Conservation (phyloP, 768 basidiomycete species). For the Hericium rajendrae region DNA sequence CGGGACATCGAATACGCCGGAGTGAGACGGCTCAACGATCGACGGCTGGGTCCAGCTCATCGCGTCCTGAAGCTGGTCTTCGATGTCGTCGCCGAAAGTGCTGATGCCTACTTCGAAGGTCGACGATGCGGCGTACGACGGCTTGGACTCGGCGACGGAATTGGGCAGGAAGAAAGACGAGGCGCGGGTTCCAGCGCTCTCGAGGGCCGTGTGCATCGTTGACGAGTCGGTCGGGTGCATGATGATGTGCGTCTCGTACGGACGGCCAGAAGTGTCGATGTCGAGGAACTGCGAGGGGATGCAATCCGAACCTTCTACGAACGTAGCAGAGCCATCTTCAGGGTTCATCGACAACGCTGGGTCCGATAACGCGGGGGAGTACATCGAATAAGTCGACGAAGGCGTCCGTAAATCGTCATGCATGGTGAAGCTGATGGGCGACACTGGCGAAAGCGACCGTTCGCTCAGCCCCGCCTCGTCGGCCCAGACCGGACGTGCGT, state of each 20-base stretch:
- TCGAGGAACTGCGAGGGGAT: constrained; percentile 6
- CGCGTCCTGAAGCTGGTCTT: constrained; percentile 11
- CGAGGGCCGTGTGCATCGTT: constrained; percentile 15
- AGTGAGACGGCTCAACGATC: constrained; percentile 1
- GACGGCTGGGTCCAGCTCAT: constrained; percentile 15
- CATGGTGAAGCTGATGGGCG: constrained; percentile 9
- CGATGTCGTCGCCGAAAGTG: constrained; percentile 9
- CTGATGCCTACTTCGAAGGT: constrained; percentile 14
- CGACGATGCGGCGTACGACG: constrained; percentile 8
- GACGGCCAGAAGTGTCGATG: constrained; percentile 5
- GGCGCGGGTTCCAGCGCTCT: constrained; percentile 7
- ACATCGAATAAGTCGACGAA: constrained; percentile 14
- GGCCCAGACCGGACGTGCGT: constrained; percentile 11
- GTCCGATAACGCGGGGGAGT: constrained; percentile 13
- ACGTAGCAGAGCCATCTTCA: constrained; percentile 10
- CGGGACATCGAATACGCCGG: constrained; percentile 2
- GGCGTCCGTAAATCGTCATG: constrained; percentile 13
- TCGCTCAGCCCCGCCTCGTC: constrained; percentile 7
- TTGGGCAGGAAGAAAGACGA: constrained; percentile 8
- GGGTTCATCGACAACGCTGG: constrained; percentile 6
- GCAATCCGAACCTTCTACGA: constrained; percentile 2
- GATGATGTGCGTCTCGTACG: constrained; percentile 12
- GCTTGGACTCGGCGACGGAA: constrained; percentile 9
- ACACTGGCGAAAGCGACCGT: constrained; percentile 7
- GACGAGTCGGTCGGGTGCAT: constrained; percentile 11